Evolutionary conservation across 2,329 filamentous ascomycete species (phyloP), one percentile per base, ranked within the genome.

Genomic region (Colletotrichum theobromicola): DNA sequence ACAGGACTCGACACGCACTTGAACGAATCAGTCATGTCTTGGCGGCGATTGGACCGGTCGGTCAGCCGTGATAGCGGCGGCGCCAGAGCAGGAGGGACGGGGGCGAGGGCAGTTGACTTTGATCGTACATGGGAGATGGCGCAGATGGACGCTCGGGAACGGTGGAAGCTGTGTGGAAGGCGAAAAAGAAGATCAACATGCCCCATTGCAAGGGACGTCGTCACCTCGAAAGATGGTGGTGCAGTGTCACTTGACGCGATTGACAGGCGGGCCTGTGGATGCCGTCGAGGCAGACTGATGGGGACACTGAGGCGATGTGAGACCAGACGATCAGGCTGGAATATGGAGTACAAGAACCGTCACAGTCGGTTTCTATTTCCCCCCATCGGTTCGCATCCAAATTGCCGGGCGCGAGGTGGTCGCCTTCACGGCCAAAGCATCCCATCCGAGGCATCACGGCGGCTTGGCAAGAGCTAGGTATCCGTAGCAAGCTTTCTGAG

Each of bases 391-490:
- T 60, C 53, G 28, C 57, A 64, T 37, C 35, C 30, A 64, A 63
- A 37, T 34, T 13, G 55, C 42, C 42, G n/a, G 42, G 42, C 42
- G 21, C 42, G 42, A 18, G 8, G 30, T 53, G 24, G 30, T 24
- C 30, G 26, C 24, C 30, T 21, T 58, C 65, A 15, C 70, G 58
- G 70, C n/a, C 58, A 16, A 9, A 42, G 32, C 35, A 34, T 74
- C 68, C 72, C 72, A 63, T 74, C 68, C 68, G 55, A 62, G 62
- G 32, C 42, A 74, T 72, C 67, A 46, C 30, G 55, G 62, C 72
- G 72, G 67, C 72, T 74, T 74, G 72, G 72, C 72, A 57, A n/a
- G 46, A 21, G 32, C 72, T 46, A 21, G 42, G 42, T 21, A 21
- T 46, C 21, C 42, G n/a, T 46, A 72, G 53, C 37, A 61, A 63